Base-by-base conservation (phyloP, 495 filamentous ascomycete genomes). In the Hypoxylon trugodes region DNA sequence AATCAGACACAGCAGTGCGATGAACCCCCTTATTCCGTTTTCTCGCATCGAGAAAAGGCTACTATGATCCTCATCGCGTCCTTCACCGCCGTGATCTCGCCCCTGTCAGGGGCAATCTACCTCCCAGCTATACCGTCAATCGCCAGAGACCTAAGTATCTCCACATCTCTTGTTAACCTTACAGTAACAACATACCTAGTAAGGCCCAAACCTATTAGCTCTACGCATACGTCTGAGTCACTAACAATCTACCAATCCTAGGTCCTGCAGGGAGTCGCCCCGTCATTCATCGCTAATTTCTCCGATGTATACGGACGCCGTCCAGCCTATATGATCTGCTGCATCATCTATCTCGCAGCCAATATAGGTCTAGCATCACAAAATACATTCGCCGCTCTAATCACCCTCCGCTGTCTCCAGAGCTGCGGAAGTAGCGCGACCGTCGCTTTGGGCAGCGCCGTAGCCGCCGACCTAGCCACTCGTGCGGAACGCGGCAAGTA, bases 41-140 rank as follows among this genome's bases (percentile, higher is more conserved):
- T 59, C 32, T 59, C 47, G 2, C 30, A 47, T 6, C 38, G 58
- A 26, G 46, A 68, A 41, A 68, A 59, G 41, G 32, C 40, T 12
- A 13, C 26, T 1, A 63, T 59, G 26, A 55, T 61, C 1, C 6
- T 68, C 25, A 33, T 53, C 6, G 65, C 56, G 18, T 62, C 65
- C 2, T 63, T 79, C 46, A 81, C 74, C 10, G 79, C 83, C 15
- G 81, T 87, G 53, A 85, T 87, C 72, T 89, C 87, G 0, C 85
- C 86, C 2, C 63, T 90, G 16, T 83, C 81, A 1, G 81, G 83
- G 1, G 37, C 50, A 0, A 88, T 90, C 32, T 90, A 90, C 69
- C 86, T 85, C 55, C 86, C 86, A 1, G 81, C 83, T 1, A 63
- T 89, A 41, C 78, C 75, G 6, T 73, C 73, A 0, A 65, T 88